Evolutionary conservation across 768 basidiomycete genomes (phyloP).

Genomic region (Boletus pseudo-olivaceus): DNA sequence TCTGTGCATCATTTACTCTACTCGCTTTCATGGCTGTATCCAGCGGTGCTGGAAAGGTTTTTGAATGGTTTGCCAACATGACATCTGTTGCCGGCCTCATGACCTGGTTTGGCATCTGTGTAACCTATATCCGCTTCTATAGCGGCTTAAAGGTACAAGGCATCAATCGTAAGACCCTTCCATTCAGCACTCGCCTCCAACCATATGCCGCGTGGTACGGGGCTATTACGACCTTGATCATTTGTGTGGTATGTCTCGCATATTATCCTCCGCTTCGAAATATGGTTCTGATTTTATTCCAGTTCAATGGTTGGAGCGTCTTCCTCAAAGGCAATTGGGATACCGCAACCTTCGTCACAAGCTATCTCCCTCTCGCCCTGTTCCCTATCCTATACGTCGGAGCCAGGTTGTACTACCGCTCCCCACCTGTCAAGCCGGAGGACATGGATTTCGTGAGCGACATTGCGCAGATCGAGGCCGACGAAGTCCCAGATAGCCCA

Average conservation of each 20-base stretch:
- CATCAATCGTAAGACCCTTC: slow-evolving; percentile 64
- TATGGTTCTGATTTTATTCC: slow-evolving; percentile 30
- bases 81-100: slow-evolving; percentile 65
- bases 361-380: slow-evolving; percentile 65
- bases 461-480: slow-evolving; percentile 67
- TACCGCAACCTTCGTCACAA: slow-evolving; percentile 73
- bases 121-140: slow-evolving; percentile 83
- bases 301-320: slow-evolving; percentile 50
- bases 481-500: slow-evolving; percentile 65
- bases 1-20: slow-evolving; percentile 60
- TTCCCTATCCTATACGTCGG: slow-evolving; percentile 75
- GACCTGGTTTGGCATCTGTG: slow-evolving; percentile 76
- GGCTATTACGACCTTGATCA: slow-evolving; percentile 34
- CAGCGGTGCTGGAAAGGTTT: slow-evolving; percentile 66
- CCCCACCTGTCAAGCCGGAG: slow-evolving; percentile 31
- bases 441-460: slow-evolving; percentile 87
- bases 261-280: neutral
- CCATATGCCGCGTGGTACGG: slow-evolving; percentile 69
- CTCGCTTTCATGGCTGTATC: slow-evolving; percentile 83
- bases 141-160: slow-evolving; percentile 80
- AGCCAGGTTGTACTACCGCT: slow-evolving; percentile 45
- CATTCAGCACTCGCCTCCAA: slow-evolving; percentile 64
- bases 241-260: slow-evolving; percentile 55
- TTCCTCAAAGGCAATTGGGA: slow-evolving; percentile 55
- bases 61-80: slow-evolving; percentile 79